Conservation (phyloP, 2,329 filamentous ascomycete genomes). For the Botrytis fragariae region DNA sequence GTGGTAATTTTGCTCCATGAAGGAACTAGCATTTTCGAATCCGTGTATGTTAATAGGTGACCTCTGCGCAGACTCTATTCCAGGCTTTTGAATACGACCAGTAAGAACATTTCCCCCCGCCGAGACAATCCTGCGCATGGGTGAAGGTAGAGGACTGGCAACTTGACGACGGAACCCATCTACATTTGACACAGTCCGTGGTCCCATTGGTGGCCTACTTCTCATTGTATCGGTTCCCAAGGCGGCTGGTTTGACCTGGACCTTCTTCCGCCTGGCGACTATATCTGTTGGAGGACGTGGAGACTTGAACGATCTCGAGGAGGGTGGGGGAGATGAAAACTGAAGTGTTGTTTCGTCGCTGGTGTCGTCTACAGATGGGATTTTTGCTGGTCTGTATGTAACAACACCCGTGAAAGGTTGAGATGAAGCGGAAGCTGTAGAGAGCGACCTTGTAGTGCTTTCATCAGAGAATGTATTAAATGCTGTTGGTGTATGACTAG, state of each 20-base stretch:
- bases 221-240: slow-evolving; percentile 32
- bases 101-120: slow-evolving; percentile 35
- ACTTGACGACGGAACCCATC: slow-evolving; percentile 33
- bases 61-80: slow-evolving; percentile 36
- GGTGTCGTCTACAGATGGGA: not conserved
- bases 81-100: slow-evolving; percentile 36
- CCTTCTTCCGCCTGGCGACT: slow-evolving; percentile 37
- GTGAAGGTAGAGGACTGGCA: slow-evolving; percentile 35
- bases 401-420: slow-evolving; percentile 21
- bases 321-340: slow-evolving; percentile 29
- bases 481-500: slow-evolving; percentile 28
- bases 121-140: slow-evolving; percentile 38
- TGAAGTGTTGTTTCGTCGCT: slow-evolving; percentile 22
- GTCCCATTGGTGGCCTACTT: slow-evolving; percentile 33
- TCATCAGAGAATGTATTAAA: slow-evolving; percentile 27
- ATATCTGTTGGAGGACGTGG: slow-evolving; percentile 36
- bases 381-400: slow-evolving; percentile 21
- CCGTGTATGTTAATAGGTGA: slow-evolving; percentile 36
- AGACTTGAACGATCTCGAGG: slow-evolving; percentile 33
- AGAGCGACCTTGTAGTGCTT: slow-evolving; percentile 18
- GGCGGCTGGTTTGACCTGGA: slow-evolving; percentile 35
- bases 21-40: slow-evolving; percentile 32
- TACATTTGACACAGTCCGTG: slow-evolving; percentile 36
- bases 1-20: slow-evolving; percentile 35
- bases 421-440: slow-evolving; percentile 29